Evolutionary conservation across 768 basidiomycete species (phyloP).

Genomic region (Hygrophorus pudorinus): DNA sequence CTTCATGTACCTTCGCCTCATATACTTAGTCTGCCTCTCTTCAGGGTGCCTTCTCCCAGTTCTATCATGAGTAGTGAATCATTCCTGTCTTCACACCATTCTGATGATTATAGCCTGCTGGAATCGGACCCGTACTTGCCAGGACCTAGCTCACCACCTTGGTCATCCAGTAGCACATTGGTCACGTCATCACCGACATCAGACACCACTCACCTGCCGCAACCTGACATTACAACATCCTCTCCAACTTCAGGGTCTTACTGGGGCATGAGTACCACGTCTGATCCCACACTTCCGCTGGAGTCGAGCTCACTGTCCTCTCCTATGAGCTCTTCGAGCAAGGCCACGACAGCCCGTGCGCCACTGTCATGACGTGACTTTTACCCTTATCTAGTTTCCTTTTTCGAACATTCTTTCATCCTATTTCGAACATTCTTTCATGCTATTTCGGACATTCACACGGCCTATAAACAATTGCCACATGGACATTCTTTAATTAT

Average conservation of each 20-base stretch:
- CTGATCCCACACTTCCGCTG: slow-evolving; percentile 23
- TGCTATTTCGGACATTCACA: too few species aligned
- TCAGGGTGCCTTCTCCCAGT: slow-evolving; percentile 9
- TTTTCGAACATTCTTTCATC: too few species aligned
- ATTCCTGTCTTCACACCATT: slow-evolving; percentile 54
- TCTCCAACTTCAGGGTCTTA: slow-evolving; percentile 7
- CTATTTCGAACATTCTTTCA: too few species aligned
- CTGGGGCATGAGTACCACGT: slow-evolving; percentile 6
- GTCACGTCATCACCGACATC: slow-evolving; percentile 7
- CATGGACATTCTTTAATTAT: too few species aligned
- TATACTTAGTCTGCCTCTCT: slow-evolving; percentile 16
- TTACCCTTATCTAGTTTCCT: too few species aligned
- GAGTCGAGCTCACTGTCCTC: slow-evolving; percentile 28
- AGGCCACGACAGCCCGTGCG: slow-evolving; percentile 19
- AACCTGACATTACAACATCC: slow-evolving; percentile 8
- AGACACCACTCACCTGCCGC: slow-evolving; percentile 7
- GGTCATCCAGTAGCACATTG: neutral
- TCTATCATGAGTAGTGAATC: slow-evolving; percentile 29
- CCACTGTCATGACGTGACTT: too few species aligned
- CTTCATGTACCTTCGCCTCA: slow-evolving; percentile 10
- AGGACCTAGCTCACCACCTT: slow-evolving; percentile 11
- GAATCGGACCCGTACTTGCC: slow-evolving; percentile 17
- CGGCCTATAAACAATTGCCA: too few species aligned
- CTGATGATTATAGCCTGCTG: slow-evolving; percentile 48
- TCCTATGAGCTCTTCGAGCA: slow-evolving; percentile 23